phyloP scores from a whole-genome alignment of 352 stramenopile species.

The Phytophthora sansomeana region DNA sequence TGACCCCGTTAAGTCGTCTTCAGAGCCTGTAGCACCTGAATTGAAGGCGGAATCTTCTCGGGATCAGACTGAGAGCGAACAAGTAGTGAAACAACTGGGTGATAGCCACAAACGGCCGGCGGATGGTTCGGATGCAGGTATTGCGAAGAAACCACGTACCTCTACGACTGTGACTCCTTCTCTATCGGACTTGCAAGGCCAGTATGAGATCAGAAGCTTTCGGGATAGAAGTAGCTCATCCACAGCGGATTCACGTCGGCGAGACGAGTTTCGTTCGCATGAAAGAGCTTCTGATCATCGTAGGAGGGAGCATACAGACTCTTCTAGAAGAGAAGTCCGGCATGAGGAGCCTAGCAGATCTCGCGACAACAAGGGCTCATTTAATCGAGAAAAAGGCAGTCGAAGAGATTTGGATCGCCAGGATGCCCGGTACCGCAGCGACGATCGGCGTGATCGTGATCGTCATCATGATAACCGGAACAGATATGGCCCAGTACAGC shows the following conservation, averaged over 20 bases:
- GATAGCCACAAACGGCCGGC: conserved; percentile 35
- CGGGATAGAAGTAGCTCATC: conserved; percentile 27
- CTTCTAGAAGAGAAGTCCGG: conserved; percentile 12
- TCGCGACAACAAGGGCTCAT: conserved; percentile 21
- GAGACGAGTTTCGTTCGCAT: conserved; percentile 16
- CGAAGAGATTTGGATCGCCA: conserved; percentile 16
- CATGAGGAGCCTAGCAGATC: conserved; percentile 20
- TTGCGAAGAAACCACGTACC: conserved; percentile 32
- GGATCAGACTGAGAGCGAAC: conserved; percentile 8
- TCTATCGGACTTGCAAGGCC: conserved; percentile 23
- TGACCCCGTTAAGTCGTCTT: neutral
- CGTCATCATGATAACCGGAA: conserved; percentile 15
- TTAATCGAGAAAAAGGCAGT: conserved; percentile 15
- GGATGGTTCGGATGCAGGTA: conserved; percentile 8
- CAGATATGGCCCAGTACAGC: neutral
- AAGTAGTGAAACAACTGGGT: conserved; percentile 8
- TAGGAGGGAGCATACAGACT: conserved; percentile 6
- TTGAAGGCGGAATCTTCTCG: neutral
- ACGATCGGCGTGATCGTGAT: conserved; percentile 23
- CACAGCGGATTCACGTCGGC: conserved; percentile 16
- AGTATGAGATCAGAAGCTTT: conserved; percentile 38
- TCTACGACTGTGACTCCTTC: conserved; percentile 8
- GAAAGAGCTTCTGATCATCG: conserved; percentile 15
- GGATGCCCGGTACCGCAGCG: conserved; percentile 11
- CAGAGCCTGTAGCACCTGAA: conserved; percentile 11